phyloP scores from a whole-genome alignment of 179 eudicot genomes.

The Gypsophila paniculata region DNA sequence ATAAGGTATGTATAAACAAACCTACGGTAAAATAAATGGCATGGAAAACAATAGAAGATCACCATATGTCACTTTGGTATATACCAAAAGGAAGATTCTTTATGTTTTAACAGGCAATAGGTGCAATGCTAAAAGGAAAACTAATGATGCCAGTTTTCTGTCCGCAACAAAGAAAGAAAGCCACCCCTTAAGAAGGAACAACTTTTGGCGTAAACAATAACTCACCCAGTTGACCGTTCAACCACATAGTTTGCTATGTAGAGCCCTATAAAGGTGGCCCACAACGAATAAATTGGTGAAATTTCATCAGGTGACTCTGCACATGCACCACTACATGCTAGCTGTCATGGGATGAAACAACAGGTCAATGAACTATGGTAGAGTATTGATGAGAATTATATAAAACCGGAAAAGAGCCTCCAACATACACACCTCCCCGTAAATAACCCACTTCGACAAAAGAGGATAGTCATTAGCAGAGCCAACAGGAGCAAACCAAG shows the following conservation, averaged over 20 bases:
- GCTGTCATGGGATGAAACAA: constrained; percentile 39
- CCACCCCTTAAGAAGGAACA: neutral
- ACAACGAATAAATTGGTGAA: constrained; percentile 93
- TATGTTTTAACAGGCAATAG: neutral
- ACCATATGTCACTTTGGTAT: neutral
- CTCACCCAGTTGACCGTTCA: constrained; percentile 97
- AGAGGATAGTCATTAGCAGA: constrained; percentile 97
- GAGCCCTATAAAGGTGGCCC: constrained; percentile 99
- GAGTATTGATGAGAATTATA: neutral
- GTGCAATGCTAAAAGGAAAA: neutral
- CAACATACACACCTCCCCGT: constrained; percentile 72
- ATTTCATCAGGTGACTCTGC: constrained; percentile 85
- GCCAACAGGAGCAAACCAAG: constrained; percentile 99
- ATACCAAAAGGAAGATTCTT: neutral
- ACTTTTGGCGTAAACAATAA: neutral
- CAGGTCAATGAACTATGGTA: constrained; percentile 14
- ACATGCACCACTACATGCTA: constrained; percentile 83
- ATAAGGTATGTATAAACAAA: neutral
- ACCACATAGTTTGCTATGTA: constrained; percentile 96
- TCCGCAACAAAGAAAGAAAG: neutral
- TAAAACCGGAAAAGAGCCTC: neutral
- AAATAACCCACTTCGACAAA: constrained; percentile 95
- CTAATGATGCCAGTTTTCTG: neutral
- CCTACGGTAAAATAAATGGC: neutral
- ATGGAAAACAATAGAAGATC: neutral